Evolutionary conservation across 352 stramenopile species (phyloP), one percentile per base, ranked within the genome.

Genomic region (Globisporangium okanoganense): DNA sequence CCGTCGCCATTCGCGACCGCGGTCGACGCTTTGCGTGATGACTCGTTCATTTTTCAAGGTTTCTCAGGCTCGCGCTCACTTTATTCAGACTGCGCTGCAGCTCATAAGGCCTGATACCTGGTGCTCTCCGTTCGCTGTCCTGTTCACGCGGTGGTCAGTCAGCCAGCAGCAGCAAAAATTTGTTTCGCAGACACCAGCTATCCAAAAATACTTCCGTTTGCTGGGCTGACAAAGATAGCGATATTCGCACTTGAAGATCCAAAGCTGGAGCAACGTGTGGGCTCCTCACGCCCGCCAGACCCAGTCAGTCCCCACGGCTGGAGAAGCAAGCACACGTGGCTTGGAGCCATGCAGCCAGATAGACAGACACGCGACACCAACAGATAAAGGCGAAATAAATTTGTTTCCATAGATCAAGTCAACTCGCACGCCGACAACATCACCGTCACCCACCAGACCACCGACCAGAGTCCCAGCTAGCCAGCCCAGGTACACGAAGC

Each of bases 331-430:
- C n/a, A 31, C 5, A 33, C 47, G 44, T 10, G 24, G 6, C 25
- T 40, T 18, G 33, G 4, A 18, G 27, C 29, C 16, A 56, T 24
- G 13, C 27, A 54, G 9, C n/a, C n/a, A n/a, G n/a, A n/a, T n/a
- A n/a, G n/a, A n/a, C n/a, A n/a, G n/a, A n/a, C n/a, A n/a, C n/a
- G n/a, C n/a, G n/a, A n/a, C n/a, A n/a, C n/a, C 20, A 35, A 40
- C 54, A 38, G 50, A 29, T 24, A 50, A 24, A 51, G 52, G 52
- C 36, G 35, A 58, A 58, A 47, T 58, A 58, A 33, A 58, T 47
- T 58, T 48, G 22, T 58, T 35, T 59, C 54, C 36, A 59, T 59
- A 59, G 54, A 59, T 51, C 54, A 59, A 59, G 54, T 51, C 54
- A 48, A 59, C 9, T 29, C 13, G 54, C 36, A n/a, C 33, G 33